These are phyloP conservation scores for Phytophthora sp. DNA, from an alignment of 352 stramenopile species.

Conservation along the genomic window DNA sequence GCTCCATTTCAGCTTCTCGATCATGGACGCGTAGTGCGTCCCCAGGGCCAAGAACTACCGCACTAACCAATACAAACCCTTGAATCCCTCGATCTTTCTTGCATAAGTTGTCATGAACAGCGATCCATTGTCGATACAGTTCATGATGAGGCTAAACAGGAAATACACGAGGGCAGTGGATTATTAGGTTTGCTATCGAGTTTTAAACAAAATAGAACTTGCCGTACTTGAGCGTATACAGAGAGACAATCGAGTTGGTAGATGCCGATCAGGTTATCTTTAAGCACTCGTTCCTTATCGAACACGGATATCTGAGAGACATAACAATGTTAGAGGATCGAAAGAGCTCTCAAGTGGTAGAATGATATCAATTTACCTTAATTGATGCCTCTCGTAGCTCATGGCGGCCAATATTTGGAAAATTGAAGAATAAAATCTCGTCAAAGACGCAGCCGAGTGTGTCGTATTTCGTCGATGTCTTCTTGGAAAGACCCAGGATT, in stretches of 20 bases:
- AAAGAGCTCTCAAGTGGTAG: no score
- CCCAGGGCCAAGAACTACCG: constrained; percentile 74
- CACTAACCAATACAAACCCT: constrained; percentile 72
- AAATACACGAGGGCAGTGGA: no score
- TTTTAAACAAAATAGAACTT: background rate
- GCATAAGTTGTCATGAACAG: constrained; percentile 89
- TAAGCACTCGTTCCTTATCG: constrained; percentile 72
- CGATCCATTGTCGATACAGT: constrained; percentile 90
- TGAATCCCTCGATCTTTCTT: constrained; percentile 86
- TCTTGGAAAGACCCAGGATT: constrained; percentile 72
- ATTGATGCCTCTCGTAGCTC: constrained; percentile 73
- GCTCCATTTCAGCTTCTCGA: constrained; percentile 67
- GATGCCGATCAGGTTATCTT: constrained; percentile 85
- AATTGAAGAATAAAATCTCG: constrained; percentile 91
- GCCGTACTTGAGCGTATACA: constrained; percentile 68
- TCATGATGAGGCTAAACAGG: constrained; percentile 76
- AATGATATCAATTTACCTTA: no score
- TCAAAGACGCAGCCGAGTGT: constrained; percentile 91
- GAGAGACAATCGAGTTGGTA: constrained; percentile 87
- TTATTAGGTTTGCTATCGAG: no score
- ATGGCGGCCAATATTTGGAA: constrained; percentile 79
- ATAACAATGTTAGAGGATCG: no score
- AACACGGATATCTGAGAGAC: constrained; percentile 79
- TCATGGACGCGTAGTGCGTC: constrained; percentile 74
- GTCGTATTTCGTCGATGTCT: constrained; percentile 79